These are phyloP conservation scores for Leccinum variicolor DNA, from an alignment of 768 basidiomycete genomes.

Conservation along the genomic window DNA sequence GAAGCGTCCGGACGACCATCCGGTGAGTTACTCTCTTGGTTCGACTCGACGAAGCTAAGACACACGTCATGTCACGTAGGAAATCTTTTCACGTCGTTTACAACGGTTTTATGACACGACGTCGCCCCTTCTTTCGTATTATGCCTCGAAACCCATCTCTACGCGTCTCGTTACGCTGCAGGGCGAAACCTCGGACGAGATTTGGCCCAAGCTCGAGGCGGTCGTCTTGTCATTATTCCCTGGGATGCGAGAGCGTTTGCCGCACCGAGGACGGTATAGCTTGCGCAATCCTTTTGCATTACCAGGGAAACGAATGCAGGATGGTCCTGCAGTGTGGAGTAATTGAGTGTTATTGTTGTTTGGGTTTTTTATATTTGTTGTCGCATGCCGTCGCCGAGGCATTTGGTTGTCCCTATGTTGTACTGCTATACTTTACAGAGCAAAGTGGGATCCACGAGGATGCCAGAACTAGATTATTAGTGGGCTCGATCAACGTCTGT, in stretches of 20 bases:
- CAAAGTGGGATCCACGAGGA: not conserved
- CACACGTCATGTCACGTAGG: constrained; percentile 40
- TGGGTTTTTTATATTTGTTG: constrained; percentile 1
- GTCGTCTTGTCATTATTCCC: constrained; percentile 59
- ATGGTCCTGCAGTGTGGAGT: constrained; percentile 15
- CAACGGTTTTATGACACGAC: constrained; percentile 76
- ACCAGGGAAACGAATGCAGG: constrained; percentile 14
- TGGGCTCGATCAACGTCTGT: not conserved
- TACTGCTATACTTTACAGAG: constrained; percentile 6
- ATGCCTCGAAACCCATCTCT: constrained; percentile 39
- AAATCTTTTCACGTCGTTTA: constrained; percentile 74
- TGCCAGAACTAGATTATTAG: not conserved
- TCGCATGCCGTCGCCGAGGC: not conserved
- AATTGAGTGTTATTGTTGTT: constrained; percentile 1
- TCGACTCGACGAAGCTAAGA: not conserved
- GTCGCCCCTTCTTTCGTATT: constrained; percentile 77
- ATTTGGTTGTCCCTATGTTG: constrained; percentile 7
- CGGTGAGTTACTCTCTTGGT: constrained; percentile 48
- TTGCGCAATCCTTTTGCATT: constrained; percentile 52
- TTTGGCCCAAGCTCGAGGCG: constrained; percentile 80
- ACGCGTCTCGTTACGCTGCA: constrained; percentile 54
- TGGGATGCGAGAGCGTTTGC: constrained; percentile 47
- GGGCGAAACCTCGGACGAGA: constrained; percentile 81
- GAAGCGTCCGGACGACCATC: constrained; percentile 88
- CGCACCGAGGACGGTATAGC: constrained; percentile 46